Evolutionary conservation across 75 land plant species (phyloP), one percentile per base, ranked within the genome.

Genomic region (Larix kaempferi): DNA sequence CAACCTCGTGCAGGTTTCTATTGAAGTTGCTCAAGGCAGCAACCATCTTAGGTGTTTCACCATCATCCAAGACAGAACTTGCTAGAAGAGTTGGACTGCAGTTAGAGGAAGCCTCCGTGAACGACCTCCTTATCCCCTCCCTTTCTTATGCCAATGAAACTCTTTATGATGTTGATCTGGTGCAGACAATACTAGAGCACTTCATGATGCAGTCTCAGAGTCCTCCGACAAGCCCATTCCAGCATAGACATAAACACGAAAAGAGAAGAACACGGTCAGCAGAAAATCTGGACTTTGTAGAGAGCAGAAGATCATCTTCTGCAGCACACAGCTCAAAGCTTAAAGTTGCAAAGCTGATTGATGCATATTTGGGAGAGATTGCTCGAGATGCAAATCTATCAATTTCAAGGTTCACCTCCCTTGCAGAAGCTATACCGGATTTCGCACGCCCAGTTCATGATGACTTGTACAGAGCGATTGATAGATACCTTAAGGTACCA

Each of bases 331-430:
- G 91, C 58, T 80, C 88, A 0, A 91, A 87, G 39, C 64, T 91
- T 14, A 91, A 80, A 74, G 95, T 93, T 60, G 95, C 91, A 14
- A 93, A 93, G 80, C 78, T 91, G 33, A 82, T 93, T 27, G 95
- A 93, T 81, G 81, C 86, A 6, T 93, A 91, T 87, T 80, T 93
- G 17, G 84, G 75, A 72, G 88, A 91, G 81, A 80, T 91, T 52
- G 88, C 95, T 3, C 63, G 79, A n/a, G 95, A 91, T 71, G 77
- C 57, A 4, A 89, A 93, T 75, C 76, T 91, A 74, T 84, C 86
- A 1, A 23, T 91, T 26, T 78, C 88, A 13, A 93, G 91, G 79
- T 49, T 93, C 55, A 64, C 85, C 35, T 71, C 86, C 2, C 75
- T 93, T 57, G 93, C 93, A 44, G 91, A 87, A 66, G 63, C 83